These are phyloP conservation scores for Rhododendron vialii DNA, from an alignment of 148 eudicot species.

Conservation along the genomic window DNA sequence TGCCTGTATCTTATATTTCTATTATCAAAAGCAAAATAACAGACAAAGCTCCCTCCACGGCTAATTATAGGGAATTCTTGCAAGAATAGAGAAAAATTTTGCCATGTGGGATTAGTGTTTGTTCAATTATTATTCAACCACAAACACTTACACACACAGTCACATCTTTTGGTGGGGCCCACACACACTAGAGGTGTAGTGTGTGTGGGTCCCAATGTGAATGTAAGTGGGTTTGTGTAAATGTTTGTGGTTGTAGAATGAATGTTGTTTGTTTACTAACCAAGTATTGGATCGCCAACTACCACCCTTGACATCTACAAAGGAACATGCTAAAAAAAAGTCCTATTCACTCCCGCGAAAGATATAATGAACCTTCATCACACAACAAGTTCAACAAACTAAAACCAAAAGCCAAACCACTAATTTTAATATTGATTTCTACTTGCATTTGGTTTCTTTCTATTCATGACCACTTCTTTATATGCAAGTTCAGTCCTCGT, in stretches of 20 bases:
- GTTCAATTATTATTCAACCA: neutral
- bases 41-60: neutral
- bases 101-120: neutral
- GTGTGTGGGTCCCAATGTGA: too few species aligned
- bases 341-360: neutral
- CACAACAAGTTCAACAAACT: neutral
- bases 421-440: neutral
- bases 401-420: neutral
- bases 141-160: too few species aligned
- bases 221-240: too few species aligned
- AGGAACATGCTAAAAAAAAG: neutral
- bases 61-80: neutral
- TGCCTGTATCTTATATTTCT: neutral
- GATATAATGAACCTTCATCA: neutral
- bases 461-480: neutral
- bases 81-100: neutral
- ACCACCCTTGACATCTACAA: neutral
- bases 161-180: too few species aligned
- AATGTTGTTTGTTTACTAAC: neutral
- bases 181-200: too few species aligned
- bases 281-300: neutral
- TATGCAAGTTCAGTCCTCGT: neutral
- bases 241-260: too few species aligned
- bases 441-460: neutral
- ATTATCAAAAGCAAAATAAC: neutral